Evolutionary conservation across 2,329 filamentous ascomycete species (phyloP).

Genomic region (Dothideomycetes sp.): DNA sequence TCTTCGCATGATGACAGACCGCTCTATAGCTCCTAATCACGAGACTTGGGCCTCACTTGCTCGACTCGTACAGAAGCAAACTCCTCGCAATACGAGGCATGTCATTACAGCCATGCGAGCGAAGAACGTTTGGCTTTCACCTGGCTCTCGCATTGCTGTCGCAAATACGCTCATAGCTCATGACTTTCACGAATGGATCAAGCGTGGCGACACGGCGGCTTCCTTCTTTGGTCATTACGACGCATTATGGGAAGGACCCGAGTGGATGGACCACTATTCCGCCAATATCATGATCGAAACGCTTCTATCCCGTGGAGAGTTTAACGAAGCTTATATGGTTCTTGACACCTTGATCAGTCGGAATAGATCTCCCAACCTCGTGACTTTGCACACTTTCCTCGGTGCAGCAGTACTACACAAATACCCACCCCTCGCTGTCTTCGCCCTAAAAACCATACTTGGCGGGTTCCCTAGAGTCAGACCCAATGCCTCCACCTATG

Average conservation of each 20-base stretch:
- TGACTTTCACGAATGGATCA: conserved; percentile 17
- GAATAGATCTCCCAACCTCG: conserved; percentile 15
- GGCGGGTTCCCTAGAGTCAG: not conserved
- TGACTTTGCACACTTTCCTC: conserved; percentile 22
- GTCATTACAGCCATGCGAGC: conserved; percentile 19
- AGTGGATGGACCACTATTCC: conserved; percentile 20
- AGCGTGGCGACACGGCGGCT: conserved; percentile 7
- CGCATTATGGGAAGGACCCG: conserved; percentile 13
- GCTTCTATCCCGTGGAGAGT: conserved; percentile 15
- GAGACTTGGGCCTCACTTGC: conserved; percentile 20
- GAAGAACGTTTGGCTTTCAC: conserved; percentile 18
- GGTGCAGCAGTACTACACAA: conserved; percentile 15
- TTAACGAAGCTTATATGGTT: conserved; percentile 17
- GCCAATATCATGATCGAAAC: conserved; percentile 20
- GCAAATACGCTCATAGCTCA: conserved; percentile 8
- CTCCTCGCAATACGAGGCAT: conserved; percentile 9
- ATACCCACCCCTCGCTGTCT: conserved; percentile 7
- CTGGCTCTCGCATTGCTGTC: conserved; percentile 7
- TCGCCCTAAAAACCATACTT: not conserved
- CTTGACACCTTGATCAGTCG: conserved; percentile 15
- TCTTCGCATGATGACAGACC: conserved; percentile 20
- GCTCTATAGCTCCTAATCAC: conserved; percentile 15
- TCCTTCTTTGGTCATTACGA: conserved; percentile 19
- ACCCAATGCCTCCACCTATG: conserved; percentile 16
- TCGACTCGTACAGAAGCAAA: not conserved